phyloP scores from a whole-genome alignment of 345 rosid species.

The Eucalyptus pauciflora region DNA sequence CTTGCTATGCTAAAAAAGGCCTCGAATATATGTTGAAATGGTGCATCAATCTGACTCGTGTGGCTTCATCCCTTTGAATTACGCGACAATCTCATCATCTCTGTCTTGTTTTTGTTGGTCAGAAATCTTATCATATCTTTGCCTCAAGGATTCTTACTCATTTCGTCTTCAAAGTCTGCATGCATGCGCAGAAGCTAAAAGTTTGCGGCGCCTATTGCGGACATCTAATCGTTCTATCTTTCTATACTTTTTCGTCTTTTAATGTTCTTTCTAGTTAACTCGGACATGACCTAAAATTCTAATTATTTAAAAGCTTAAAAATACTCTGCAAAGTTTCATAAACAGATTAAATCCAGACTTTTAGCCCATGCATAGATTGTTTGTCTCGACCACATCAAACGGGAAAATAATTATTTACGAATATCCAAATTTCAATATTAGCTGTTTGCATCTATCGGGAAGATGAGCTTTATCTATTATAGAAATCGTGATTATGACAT shows the following conservation, averaged over 20 bases:
- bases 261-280: background rate
- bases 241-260: background rate
- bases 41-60: background rate
- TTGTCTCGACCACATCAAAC: background rate
- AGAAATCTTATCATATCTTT: background rate
- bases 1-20: background rate
- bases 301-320: background rate
- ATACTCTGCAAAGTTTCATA: background rate
- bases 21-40: background rate
- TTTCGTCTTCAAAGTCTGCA: background rate
- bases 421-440: background rate
- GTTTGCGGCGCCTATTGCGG: background rate
- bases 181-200: background rate
- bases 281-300: background rate
- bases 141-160: background rate
- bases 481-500: background rate
- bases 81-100: background rate
- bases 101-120: background rate
- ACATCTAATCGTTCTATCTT: background rate
- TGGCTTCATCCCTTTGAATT: background rate
- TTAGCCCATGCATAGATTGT: background rate
- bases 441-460: background rate
- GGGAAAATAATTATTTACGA: background rate
- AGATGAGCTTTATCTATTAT: background rate
- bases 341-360: background rate